Evolutionary conservation across 805 yeast species (phyloP), one percentile per base, ranked within the genome.

Genomic region (Sugiyamaella smithiae): DNA sequence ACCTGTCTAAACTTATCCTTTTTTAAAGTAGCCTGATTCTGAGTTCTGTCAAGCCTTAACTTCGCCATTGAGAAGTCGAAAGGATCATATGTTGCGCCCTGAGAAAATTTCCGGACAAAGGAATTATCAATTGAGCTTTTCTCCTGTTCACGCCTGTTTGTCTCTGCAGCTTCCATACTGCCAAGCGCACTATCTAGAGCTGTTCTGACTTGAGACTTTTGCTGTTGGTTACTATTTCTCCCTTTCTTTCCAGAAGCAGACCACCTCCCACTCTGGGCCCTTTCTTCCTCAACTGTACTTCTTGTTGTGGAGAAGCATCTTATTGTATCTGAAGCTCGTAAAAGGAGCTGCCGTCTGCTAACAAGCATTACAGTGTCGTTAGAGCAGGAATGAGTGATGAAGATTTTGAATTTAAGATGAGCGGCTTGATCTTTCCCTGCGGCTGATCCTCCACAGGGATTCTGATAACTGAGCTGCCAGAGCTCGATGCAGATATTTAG

Each of bases 41-140:
- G 44, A 9, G 37, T 24, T 19, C 49, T 48, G 41, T 78, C 82
- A 57, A 80, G 75, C 52, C 74, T 71, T 32, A 78, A 59, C 56
- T 76, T 78, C 40, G 82, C 78, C 59, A 80, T 66, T 25, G 86
- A 77, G 58, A 88, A 87, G 65, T 87, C 95, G 67, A 82, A 84
- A 45, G 96, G 93, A 57, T 85, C 91, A 62, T 88, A 88, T 0
- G 80, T 76, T 3, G 76, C 68, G 42, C 78, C 80, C 3, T 68
- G 67, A 12, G 64, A 69, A 62, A 84, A 81, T 48, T 66, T 73
- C 59, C 70, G 75, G 29, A 74, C 66, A 51, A 77, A 72, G 7
- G 55, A 49, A 43, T 70, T 66, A 54, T 67, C 66, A 45, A 70
- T 58, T n/a, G 43, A 17, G 22, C 28, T 32, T 33, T 43, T 40